Percentiles rank a stretch among this genome's conserved stretches.
phyloP scores from a whole-genome alignment of 352 stramenopile species.

The Stephanocyclus meneghinianus region DNA sequence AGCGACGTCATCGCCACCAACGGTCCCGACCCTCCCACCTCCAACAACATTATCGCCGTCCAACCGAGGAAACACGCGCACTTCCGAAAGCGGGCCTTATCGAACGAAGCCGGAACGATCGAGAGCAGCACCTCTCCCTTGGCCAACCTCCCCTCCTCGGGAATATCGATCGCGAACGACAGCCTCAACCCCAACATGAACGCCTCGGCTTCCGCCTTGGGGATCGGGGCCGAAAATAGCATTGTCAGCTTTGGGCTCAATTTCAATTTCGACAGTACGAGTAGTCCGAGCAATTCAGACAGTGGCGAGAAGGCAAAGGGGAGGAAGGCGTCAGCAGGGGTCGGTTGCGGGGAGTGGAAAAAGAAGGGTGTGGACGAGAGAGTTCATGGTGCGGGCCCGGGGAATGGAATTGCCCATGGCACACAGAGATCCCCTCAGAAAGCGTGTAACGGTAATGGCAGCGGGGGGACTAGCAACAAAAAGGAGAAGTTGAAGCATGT shows the following conservation, averaged over 20 bases:
- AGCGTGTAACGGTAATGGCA: not conserved
- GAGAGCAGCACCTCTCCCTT: not conserved
- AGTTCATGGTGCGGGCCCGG: not conserved
- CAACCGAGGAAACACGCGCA: not conserved
- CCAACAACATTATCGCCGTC: not conserved
- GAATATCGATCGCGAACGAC: not conserved
- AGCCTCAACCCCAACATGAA: not conserved
- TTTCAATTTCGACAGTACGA: slow-evolving; percentile 46
- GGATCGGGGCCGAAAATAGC: not conserved
- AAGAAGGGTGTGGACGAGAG: not conserved
- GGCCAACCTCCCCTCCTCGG: not conserved
- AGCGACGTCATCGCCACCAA: not conserved
- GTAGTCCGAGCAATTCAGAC: slow-evolving; percentile 24
- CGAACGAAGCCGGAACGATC: not conserved
- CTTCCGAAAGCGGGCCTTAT: not conserved
- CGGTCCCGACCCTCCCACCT: not conserved
- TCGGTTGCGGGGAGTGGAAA: not conserved
- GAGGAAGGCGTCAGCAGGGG: not conserved
- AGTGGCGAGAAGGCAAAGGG: slow-evolving; percentile 10
- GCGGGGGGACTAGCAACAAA: not conserved
- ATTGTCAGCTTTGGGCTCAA: slow-evolving; percentile 48
- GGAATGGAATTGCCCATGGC: no score
- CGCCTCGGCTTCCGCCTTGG: not conserved
- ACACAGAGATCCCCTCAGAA: not conserved
- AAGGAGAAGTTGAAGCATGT: not conserved